phyloP scores from a whole-genome alignment of 257 asterid species.

The Nemophila menziesii region DNA sequence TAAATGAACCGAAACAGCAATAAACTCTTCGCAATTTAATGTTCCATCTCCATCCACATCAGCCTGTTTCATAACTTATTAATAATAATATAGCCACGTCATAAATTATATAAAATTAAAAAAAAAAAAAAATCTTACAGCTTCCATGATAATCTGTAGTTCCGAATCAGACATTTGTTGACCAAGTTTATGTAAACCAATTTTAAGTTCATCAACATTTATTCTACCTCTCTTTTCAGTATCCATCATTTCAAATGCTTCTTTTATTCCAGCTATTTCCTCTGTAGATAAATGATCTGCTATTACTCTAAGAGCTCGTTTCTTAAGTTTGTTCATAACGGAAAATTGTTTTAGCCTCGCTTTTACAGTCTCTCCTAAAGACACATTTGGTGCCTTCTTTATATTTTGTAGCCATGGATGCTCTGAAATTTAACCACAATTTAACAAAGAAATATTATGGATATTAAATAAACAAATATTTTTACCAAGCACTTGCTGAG shows the following conservation, averaged over 20 bases:
- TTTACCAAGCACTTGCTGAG: slow-evolving; percentile 58
- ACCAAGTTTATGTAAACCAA: slow-evolving; percentile 47
- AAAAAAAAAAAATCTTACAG: slow-evolving; percentile 35
- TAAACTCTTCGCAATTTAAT: slow-evolving; percentile 54
- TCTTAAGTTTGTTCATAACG: slow-evolving; percentile 61
- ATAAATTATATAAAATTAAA: too few species aligned
- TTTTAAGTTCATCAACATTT: slow-evolving; percentile 34
- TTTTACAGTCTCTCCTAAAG: slow-evolving; percentile 61
- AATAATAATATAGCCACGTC: too few species aligned
- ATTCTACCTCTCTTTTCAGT: slow-evolving; percentile 35
- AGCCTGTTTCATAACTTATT: too few species aligned
- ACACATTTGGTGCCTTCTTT: slow-evolving; percentile 56
- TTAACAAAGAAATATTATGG: too few species aligned
- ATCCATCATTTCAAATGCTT: slow-evolving; percentile 46
- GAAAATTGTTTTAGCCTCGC: slow-evolving; percentile 65
- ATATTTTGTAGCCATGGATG: slow-evolving; percentile 63
- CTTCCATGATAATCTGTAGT: slow-evolving; percentile 50
- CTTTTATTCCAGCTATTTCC: slow-evolving; percentile 63
- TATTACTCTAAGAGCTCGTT: slow-evolving; percentile 55
- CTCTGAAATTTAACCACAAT: slow-evolving; percentile 35
- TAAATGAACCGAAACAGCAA: slow-evolving; percentile 63
- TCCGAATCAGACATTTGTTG: slow-evolving; percentile 44
- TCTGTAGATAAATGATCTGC: slow-evolving; percentile 60
- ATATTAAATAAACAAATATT: too few species aligned
- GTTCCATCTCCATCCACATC: slow-evolving; percentile 65